Evolutionary conservation across 2,329 filamentous ascomycete genomes (phyloP).

Genomic region (Ophiostoma pallidulum): DNA sequence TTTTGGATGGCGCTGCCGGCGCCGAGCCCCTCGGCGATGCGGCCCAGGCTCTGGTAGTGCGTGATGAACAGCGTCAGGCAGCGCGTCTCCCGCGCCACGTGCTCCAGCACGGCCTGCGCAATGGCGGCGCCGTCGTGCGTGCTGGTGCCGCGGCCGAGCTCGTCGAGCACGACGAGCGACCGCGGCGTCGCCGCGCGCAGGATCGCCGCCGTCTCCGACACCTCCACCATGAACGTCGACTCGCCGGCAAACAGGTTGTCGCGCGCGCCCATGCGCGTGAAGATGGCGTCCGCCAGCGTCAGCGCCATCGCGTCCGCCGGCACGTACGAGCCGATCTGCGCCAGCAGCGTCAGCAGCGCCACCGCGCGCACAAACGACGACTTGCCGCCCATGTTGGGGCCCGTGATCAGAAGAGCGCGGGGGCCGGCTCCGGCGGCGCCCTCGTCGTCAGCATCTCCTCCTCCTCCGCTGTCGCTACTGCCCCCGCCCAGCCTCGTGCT

Average conservation of each 20-base stretch:
- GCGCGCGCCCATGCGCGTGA: slow-evolving; percentile 90
- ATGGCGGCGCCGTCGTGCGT: slow-evolving; percentile 97
- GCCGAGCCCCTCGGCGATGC: slow-evolving; percentile 58
- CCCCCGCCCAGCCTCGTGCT: slow-evolving; percentile 62
- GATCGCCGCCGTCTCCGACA: slow-evolving; percentile 86
- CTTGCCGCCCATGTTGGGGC: slow-evolving; percentile 98
- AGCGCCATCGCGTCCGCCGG: slow-evolving; percentile 66
- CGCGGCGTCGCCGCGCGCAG: slow-evolving; percentile 79
- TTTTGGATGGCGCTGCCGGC: slow-evolving; percentile 59
- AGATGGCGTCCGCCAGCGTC: slow-evolving; percentile 81
- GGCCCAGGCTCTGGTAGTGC: slow-evolving; percentile 81
- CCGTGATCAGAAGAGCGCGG: slow-evolving; percentile 74
- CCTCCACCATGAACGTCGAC: slow-evolving; percentile 95
- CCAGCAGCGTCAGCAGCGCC: slow-evolving; percentile 85
- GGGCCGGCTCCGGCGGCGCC: slow-evolving; percentile 22
- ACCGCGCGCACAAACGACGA: slow-evolving; percentile 93
- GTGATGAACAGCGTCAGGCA: slow-evolving; percentile 93
- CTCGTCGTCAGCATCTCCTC: too few species aligned
- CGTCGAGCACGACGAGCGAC: slow-evolving; percentile 84
- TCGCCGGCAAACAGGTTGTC: slow-evolving; percentile 95
- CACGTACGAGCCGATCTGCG: slow-evolving; percentile 89
- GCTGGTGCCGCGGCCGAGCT: slow-evolving; percentile 84
- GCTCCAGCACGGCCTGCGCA: slow-evolving; percentile 79
- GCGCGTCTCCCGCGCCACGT: slow-evolving; percentile 63
- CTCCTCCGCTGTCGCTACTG: too few species aligned